phyloP scores from a whole-genome alignment of 2,329 filamentous ascomycete genomes.

The Aspergillus costaricaensis region DNA sequence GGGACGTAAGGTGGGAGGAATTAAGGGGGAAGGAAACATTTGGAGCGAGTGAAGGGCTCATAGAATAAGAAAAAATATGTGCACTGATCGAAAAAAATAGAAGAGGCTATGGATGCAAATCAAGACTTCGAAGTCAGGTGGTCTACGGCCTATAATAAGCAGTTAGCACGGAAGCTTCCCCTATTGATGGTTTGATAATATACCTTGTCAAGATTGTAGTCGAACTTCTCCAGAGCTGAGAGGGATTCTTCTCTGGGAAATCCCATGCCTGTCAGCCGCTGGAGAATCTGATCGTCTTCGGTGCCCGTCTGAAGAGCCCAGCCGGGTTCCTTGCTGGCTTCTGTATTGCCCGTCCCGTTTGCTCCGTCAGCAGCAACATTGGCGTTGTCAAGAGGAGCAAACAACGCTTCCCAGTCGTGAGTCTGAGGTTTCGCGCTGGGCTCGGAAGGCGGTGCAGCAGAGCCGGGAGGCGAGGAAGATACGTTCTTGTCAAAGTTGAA shows the following conservation, averaged over 20 bases:
- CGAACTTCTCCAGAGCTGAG: conserved; percentile 83
- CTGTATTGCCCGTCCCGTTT: conserved; percentile 16
- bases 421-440: conserved; percentile 43
- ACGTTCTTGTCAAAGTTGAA: conserved; percentile 41
- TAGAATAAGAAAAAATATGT: conserved; percentile 18
- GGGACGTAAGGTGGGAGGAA: conserved; percentile 6
- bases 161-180: background rate
- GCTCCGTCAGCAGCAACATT: conserved; percentile 25
- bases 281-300: conserved; percentile 88
- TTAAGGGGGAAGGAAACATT: conserved; percentile 7
- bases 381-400: conserved; percentile 70
- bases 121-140: conserved; percentile 45
- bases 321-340: conserved; percentile 49
- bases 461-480: conserved; percentile 40
- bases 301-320: conserved; percentile 72
- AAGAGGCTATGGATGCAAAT: conserved; percentile 13
- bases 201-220: conserved; percentile 95
- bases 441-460: conserved; percentile 41
- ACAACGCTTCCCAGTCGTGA: conserved; percentile 95
- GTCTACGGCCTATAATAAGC: conserved; percentile 41
- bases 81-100: conserved; percentile 7
- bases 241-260: conserved; percentile 75
- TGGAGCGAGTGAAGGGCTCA: conserved; percentile 7
- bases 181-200: conserved; percentile 36
- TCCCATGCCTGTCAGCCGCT: conserved; percentile 87